Base-by-base conservation (phyloP, 2,329 filamentous ascomycete genomes). In the Curvularia lunata region DNA sequence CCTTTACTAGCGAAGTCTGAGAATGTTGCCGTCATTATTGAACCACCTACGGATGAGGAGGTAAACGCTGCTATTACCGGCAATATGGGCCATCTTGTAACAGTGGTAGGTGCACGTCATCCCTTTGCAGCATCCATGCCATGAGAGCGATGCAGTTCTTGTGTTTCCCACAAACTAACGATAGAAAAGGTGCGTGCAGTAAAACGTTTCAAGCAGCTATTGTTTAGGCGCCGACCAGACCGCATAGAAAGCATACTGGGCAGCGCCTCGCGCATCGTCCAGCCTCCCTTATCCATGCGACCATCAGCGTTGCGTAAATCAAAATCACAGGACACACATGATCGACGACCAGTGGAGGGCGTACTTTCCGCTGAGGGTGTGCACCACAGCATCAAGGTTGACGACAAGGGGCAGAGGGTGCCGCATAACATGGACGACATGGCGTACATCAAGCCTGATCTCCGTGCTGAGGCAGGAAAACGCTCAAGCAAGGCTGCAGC, bases 41-140 rank as follows among this genome's bases (percentile, higher is more conserved):
- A 92, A 60, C 86, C 88, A 5, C 94, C 94, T 0, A 98, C 94
- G 56, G 91, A 95, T 66, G 88, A 93, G 54, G 95, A 99, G 78
- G 86, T 97, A 71, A 92, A 92, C 68, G 87, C 90, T 63, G 95
- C 95, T 13, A 96, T 98, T 63, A 98, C 95, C 2, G 86, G 86
- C 23, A 96, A 92, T 71, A 92, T 98, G 85, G 88, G 88, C 58
- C 89, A 95, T 71, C 83, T 98, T 2, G 82, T 98, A 56, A 91
- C 88, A 51, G 91, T 98, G 64, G 90, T 92, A 83, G 59, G 77
- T 74, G 38, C 32, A 49, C 16, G 52, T 46, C 18, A 13, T 28
- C 62, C 37, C 23, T 23, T 13, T 30, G 43, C 27, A 46, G n/a
- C 32, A 37, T 37, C 16, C 4, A 6, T 1, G 32, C 32, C 32